Base-by-base conservation (phyloP, 1,284 basidiomycete genomes). In the Malassezia nana region DNA sequence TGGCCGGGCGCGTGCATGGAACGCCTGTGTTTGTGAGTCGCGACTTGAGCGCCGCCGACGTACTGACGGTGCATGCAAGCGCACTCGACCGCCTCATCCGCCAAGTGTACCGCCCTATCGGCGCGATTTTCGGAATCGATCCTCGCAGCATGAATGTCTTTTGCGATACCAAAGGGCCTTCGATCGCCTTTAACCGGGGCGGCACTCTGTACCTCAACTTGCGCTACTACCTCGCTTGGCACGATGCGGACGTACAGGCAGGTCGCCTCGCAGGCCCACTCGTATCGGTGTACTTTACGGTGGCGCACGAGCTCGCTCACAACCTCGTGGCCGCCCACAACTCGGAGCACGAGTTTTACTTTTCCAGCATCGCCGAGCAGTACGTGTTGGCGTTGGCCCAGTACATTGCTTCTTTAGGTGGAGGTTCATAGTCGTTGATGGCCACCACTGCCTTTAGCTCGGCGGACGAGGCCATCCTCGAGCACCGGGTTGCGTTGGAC, bases 171-270 rank as follows among this genome's bases (percentile, higher is more conserved):
- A 77, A 78, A 6, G 90, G 91, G 1, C 85, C 83, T 1, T 77
- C 85, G 16, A 94, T 96, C 57, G 92, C 91, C 0, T 96, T 96
- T 79, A 98, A 96, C 74, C 79, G 89, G 26, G 84, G 83, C 47
- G 89, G 88, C 3, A 85, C 85, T 55, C 79, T 98, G 26, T 96
- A 89, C 76, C 78, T 95, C 62, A 96, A 95, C 71, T 77, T 91
- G 49, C 72, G 77, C 32, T 94, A 85, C 72, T 92, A 83, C 61
- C 80, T 86, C 67, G 82, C 84, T 54, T 90, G 89, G 89, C 89
- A 91, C 67, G 85, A 89, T 58, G 75, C 74, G 0, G 80, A 85
- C 46, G 85, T 89, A 20, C 72, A 75, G 46, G 70, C 72, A 5
- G 85, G 84, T 1, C 75, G 80, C 7, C 69, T 80, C 42, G 77